Percentiles rank a stretch among this genome's conserved stretches.
Evolutionary conservation across 2,329 filamentous ascomycete genomes (phyloP).

Genomic region (Cercospora sojina): DNA sequence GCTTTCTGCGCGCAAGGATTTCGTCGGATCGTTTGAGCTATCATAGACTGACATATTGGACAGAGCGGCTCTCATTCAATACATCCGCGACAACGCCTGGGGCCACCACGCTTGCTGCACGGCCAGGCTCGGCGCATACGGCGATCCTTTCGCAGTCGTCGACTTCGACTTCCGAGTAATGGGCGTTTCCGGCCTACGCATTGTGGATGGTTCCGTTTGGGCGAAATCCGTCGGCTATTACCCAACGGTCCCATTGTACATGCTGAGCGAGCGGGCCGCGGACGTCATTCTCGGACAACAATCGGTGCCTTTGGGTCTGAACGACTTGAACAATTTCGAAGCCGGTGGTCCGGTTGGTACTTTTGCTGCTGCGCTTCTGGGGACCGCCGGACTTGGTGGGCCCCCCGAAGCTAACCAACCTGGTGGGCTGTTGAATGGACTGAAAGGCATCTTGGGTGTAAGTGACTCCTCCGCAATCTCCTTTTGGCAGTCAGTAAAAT

Average conservation of each 20-base stretch:
- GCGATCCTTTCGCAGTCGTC: conserved; percentile 56
- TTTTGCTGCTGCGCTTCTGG: conserved; percentile 5
- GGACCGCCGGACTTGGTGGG: neutral
- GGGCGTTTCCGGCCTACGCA: conserved; percentile 55
- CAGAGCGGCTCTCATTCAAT: conserved; percentile 45
- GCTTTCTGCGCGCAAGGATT: too few relatives aligned
- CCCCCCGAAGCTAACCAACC: neutral
- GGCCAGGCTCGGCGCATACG: conserved; percentile 55
- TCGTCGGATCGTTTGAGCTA: too few relatives aligned
- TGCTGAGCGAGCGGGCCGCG: conserved; percentile 61
- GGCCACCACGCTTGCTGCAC: conserved; percentile 60
- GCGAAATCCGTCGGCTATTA: conserved; percentile 56
- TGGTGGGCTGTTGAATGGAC: conserved; percentile 1
- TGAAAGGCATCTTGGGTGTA: neutral
- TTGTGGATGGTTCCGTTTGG: conserved; percentile 62
- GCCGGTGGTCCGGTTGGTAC: conserved; percentile 7
- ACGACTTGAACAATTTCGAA: conserved; percentile 50
- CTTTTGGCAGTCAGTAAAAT: too few relatives aligned
- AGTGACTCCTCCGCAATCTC: neutral
- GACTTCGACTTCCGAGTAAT: conserved; percentile 58
- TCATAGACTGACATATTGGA: too few relatives aligned
- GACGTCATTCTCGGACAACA: conserved; percentile 57
- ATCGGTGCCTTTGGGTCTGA: conserved; percentile 45
- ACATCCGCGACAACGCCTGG: conserved; percentile 48
- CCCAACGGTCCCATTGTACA: conserved; percentile 53